Evolutionary conservation across 805 yeast genomes (phyloP).

Genomic region (Komagataella pseudopastoris): DNA sequence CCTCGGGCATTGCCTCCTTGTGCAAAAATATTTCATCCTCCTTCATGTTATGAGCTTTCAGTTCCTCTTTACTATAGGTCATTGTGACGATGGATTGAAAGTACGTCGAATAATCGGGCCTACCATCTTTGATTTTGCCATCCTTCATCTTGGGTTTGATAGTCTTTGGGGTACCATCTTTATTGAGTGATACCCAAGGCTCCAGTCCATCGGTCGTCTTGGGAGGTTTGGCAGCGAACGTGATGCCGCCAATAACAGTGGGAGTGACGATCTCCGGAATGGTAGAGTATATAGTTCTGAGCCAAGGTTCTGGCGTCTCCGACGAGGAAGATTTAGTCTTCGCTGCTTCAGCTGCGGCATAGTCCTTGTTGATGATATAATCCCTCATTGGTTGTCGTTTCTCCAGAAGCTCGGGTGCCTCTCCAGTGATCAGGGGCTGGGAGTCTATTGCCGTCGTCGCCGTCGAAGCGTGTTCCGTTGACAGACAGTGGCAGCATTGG

Average conservation of each 20-base stretch:
- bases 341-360: neutral
- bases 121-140: slow-evolving; percentile 51
- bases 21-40: slow-evolving; percentile 47
- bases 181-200: slow-evolving; percentile 72
- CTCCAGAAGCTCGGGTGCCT: neutral
- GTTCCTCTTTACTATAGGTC: slow-evolving; percentile 41
- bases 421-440: neutral
- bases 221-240: slow-evolving; percentile 59
- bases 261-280: slow-evolving; percentile 49
- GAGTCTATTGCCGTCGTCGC: neutral
- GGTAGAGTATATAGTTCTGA: slow-evolving; percentile 50
- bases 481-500: neutral
- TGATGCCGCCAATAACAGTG: slow-evolving; percentile 48
- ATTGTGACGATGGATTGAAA: slow-evolving; percentile 58
- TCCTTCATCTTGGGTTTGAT: slow-evolving; percentile 63
- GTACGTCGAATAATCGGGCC: slow-evolving; percentile 65
- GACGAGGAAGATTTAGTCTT: neutral
- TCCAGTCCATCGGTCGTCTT: slow-evolving; percentile 48
- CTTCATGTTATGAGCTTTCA: slow-evolving; percentile 63
- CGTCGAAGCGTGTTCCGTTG: neutral
- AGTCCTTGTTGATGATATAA: slow-evolving; percentile 1
- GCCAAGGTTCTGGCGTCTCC: slow-evolving; percentile 52
- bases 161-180: slow-evolving; percentile 71
- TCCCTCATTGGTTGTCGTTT: slow-evolving; percentile 1
- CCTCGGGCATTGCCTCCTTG: slow-evolving; percentile 46